phyloP scores from a whole-genome alignment of 208 protist genomes.

The Wallacemonas rigidus region DNA sequence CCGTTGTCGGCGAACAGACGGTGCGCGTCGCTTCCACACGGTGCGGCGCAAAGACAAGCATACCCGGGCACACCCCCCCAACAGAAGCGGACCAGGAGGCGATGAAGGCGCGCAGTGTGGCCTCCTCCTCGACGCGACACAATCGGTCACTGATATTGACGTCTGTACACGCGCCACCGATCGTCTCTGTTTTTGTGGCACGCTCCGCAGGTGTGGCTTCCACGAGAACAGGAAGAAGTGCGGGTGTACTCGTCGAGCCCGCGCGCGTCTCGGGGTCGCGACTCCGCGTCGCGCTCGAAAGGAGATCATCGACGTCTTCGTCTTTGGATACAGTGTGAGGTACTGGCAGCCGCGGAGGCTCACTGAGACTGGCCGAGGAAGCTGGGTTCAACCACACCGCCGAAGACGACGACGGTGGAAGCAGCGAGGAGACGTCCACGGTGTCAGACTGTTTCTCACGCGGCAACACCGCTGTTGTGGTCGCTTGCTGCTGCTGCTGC shows the following conservation, averaged over 20 bases:
- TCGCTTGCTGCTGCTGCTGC: neutral
- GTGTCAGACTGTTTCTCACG: neutral
- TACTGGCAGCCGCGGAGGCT: neutral
- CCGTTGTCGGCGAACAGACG: neutral
- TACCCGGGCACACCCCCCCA: neutral
- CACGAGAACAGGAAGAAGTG: neutral
- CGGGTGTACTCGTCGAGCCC: neutral
- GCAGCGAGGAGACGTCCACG: neutral
- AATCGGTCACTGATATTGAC: neutral
- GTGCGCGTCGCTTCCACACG: neutral
- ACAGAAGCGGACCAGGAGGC: neutral
- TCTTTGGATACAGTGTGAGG: no score
- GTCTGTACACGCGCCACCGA: no score
- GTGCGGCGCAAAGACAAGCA: conserved; percentile 14
- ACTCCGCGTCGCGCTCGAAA: no score
- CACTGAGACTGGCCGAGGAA: neutral
- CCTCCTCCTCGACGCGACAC: neutral
- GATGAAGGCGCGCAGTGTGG: conserved; percentile 7
- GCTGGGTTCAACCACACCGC: neutral
- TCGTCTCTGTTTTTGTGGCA: no score
- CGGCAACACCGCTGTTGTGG: neutral
- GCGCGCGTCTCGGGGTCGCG: neutral
- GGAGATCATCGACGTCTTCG: no score
- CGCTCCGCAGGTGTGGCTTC: no score
- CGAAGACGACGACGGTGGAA: neutral